Evolutionary conservation across 2,329 filamentous ascomycete species (phyloP), one percentile per base, ranked within the genome.

Genomic region (Pseudogymnoascus verrucosus): DNA sequence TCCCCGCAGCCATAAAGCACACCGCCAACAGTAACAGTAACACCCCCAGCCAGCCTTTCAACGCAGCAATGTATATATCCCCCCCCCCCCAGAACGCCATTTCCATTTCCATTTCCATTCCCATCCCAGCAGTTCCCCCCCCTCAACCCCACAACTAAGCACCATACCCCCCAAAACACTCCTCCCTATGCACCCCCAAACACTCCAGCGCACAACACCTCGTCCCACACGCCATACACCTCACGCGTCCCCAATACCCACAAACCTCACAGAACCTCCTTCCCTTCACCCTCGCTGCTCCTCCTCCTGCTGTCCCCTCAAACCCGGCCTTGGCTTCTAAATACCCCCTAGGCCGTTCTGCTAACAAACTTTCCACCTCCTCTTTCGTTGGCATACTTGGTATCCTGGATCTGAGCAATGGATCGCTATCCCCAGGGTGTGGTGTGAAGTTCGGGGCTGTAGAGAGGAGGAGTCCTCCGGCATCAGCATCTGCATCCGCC

Each of bases 161-260:
- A 36, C 85, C 85, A 71, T 88, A 88, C 70, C 87, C 79, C 64
- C 85, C 83, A 66, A 90, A 82, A 69, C 87, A 88, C 69, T 89
- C 89, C 74, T 90, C 88, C 62, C 86, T 82, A 74, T 93, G 90
- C 66, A 82, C n/a, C n/a, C n/a, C n/a, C n/a, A n/a, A n/a, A n/a
- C n/a, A 93, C 65, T 90, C 87, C 68, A 93, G 74, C 40, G 89
- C 89, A 73, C 90, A 93, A n/a, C 90, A 86, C 69, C 87, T 81
- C 54, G 83, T 84, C n/a, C 89, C 89, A 75, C 90, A 93, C 77
- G 89, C 90, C 74, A 87, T 82, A 76, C 90, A 93, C 74, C 82
- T 83, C 54, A 91, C 86, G 42, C 86, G 79, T 1, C 89, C 90
- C 89, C 90, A 93, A 75, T 92, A 93, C 12, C 90, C 90, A 72